phyloP scores from a whole-genome alignment of 441 rosid species.

The Corymbia citriodora region DNA sequence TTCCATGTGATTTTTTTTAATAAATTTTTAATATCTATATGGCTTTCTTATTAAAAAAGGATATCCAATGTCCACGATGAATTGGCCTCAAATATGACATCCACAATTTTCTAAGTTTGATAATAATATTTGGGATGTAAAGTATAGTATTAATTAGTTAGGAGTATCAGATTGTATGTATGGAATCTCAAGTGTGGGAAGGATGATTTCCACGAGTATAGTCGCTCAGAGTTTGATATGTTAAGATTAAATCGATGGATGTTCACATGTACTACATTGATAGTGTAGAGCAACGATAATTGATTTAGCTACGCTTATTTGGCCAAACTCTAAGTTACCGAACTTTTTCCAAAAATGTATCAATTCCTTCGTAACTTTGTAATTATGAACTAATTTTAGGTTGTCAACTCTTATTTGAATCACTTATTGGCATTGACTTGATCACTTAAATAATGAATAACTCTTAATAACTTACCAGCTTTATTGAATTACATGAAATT shows the following conservation, averaged over 20 bases:
- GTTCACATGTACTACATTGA: too few relatives aligned
- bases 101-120: too few relatives aligned
- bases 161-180: not conserved
- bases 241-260: too few relatives aligned
- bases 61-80: too few relatives aligned
- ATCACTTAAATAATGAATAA: not conserved
- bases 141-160: not conserved
- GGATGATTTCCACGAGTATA: too few relatives aligned
- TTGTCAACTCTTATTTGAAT: not conserved
- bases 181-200: not conserved
- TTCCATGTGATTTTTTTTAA: too few relatives aligned
- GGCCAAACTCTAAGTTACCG: not conserved
- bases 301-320: not conserved
- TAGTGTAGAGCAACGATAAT: too few relatives aligned
- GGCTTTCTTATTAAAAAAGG: too few relatives aligned
- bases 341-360: not conserved
- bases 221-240: rapidly evolving
- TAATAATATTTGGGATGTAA: too few relatives aligned
- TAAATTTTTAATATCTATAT: too few relatives aligned
- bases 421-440: not conserved
- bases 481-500: not conserved
- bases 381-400: not conserved
- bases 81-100: too few relatives aligned
- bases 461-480: rapidly evolving
- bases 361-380: not conserved